Evolutionary conservation across 306 rosid genomes (phyloP).

Genomic region (Gynostemma pentaphyllum): DNA sequence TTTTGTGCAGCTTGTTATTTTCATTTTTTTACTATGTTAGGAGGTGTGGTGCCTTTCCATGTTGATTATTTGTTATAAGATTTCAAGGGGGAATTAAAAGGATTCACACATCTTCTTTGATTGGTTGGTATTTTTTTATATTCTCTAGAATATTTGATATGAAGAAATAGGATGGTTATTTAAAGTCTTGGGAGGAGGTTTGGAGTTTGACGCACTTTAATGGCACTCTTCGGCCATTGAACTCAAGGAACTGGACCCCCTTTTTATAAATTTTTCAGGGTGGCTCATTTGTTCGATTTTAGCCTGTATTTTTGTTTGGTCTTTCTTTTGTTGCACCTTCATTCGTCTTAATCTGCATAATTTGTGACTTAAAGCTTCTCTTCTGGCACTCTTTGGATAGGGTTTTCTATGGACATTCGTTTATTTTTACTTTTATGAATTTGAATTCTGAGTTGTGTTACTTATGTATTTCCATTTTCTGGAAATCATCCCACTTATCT

Average conservation of each 20-base stretch:
- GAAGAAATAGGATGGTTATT: too few species aligned
- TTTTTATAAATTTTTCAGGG: too few species aligned
- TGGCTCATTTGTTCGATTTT: too few species aligned
- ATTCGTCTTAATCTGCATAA: too few species aligned
- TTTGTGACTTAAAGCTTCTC: background rate
- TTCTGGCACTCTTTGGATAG: background rate
- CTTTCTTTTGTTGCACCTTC: too few species aligned
- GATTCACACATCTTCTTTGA: background rate
- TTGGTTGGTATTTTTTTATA: background rate
- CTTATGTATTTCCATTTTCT: background rate
- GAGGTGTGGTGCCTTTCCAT: background rate
- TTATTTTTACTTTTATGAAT: background rate
- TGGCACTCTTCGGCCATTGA: too few species aligned
- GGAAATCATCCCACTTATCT: background rate
- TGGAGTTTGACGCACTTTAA: too few species aligned
- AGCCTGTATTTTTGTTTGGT: too few species aligned
- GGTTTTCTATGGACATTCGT: background rate
- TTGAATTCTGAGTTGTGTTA: background rate
- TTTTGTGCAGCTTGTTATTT: background rate
- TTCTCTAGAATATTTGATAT: background rate
- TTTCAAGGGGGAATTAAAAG: background rate
- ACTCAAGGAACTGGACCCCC: too few species aligned
- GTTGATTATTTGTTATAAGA: background rate
- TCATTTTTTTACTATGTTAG: background rate
- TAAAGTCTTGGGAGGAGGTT: too few species aligned